Evolutionary conservation across 78 protist genomes (phyloP), one percentile per base, ranked within the genome.

Genomic region (Planoprotostelium fungivorum): DNA sequence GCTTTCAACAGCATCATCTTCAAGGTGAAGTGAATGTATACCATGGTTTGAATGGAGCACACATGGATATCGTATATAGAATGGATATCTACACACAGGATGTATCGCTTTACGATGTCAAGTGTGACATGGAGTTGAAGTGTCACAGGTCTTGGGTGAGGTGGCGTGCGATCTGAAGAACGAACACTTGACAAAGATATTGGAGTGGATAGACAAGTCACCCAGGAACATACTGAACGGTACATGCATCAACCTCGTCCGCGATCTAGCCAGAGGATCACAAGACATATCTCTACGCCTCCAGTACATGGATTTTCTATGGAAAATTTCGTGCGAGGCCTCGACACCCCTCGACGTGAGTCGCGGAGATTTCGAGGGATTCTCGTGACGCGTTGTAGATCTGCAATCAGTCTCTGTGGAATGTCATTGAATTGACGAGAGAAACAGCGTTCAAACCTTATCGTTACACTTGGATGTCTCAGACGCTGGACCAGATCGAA

Each of bases 341-440:
- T 16, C 5, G 73, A 51, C 73, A 51, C 73, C 73, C 5, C 31
- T 51, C 16, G 73, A 51, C 31, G 73, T 51, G 73, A 51, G 73
- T 25, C 73, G 16, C 16, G 31, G 5, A 51, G 16, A 51, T 51
- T n/a, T n/a, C n/a, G n/a, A n/a, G n/a, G n/a, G n/a, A n/a, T n/a
- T n/a, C n/a, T n/a, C n/a, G n/a, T n/a, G n/a, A n/a, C n/a, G n/a
- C 73, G 73, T 51, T 51, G 73, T 51, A 51, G 73, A 51, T 51
- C 5, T 51, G 31, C 5, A 5, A 51, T 25, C 73, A 51, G 16
- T 5, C 73, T 5, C 31, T 16, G 16, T 5, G 5, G 31, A 51
- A 25, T 51, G 73, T 51, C 73, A 51, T 51, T 51, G 73, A 51
- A 51, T 51, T 51, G 16, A 16, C 16, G 73, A 51, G 73, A 16